Conservation (phyloP, 768 basidiomycete species). For the Lentinula edodes region DNA sequence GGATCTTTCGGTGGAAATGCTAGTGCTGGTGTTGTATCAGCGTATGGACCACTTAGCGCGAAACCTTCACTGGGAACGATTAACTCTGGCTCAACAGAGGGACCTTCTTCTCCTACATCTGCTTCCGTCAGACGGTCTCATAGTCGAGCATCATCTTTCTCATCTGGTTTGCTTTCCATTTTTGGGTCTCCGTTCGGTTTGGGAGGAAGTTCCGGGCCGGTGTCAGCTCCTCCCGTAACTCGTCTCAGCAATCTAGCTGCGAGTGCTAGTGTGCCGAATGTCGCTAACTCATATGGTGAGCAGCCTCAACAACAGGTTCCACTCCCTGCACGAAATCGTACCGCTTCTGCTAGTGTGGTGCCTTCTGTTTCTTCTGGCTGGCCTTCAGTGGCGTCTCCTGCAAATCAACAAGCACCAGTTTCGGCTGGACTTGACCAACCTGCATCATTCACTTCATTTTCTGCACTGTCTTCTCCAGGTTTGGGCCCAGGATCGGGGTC, state of each 20-base stretch:
- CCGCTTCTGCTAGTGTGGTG: slow-evolving; percentile 10
- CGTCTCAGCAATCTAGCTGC: slow-evolving; percentile 1
- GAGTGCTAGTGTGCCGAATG: neutral
- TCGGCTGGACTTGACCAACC: neutral
- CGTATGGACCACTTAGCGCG: slow-evolving; percentile 13
- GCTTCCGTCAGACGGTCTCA: slow-evolving; percentile 30
- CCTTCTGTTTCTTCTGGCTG: slow-evolving; percentile 9
- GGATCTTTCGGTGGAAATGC: neutral
- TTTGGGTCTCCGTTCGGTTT: slow-evolving; percentile 1
- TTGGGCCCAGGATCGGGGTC: neutral
- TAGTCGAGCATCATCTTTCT: slow-evolving; percentile 45
- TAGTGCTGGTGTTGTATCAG: neutral
- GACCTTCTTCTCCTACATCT: slow-evolving; percentile 12
- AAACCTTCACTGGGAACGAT: slow-evolving; percentile 8
- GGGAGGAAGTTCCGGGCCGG: neutral
- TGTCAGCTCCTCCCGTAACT: neutral
- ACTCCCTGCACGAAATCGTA: slow-evolving; percentile 3
- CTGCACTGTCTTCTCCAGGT: slow-evolving; percentile 3
- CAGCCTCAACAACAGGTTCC: slow-evolving; percentile 31
- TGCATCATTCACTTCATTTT: slow-evolving; percentile 14
- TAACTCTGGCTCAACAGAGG: slow-evolving; percentile 1
- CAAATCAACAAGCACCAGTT: neutral
- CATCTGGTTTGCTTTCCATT: slow-evolving; percentile 39
- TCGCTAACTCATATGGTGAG: neutral
- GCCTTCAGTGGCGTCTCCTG: slow-evolving; percentile 13